Percentiles rank a stretch among this genome's conserved stretches.
phyloP scores from a whole-genome alignment of 441 rosid species.

The Populus hybrid region DNA sequence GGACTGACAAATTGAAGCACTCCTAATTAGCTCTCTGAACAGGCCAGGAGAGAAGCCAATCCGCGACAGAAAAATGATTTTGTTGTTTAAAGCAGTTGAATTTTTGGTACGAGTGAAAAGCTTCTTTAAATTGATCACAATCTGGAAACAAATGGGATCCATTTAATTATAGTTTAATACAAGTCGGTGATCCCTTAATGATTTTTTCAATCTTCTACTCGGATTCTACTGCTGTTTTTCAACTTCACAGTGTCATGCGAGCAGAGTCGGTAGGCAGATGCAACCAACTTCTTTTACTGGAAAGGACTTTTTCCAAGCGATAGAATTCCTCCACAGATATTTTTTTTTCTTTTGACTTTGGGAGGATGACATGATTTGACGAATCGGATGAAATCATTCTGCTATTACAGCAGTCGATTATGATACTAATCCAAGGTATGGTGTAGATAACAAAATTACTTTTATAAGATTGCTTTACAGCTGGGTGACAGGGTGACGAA shows the following conservation, averaged over 20 bases:
- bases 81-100: not conserved
- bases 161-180: too few relatives aligned
- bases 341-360: not conserved
- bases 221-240: not conserved
- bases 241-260: not conserved
- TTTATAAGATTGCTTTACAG: not conserved
- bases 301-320: too few relatives aligned
- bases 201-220: not conserved
- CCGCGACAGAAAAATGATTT: not conserved
- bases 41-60: not conserved
- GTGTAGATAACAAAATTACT: not conserved
- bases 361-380: not conserved
- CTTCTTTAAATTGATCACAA: not conserved
- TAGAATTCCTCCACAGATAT: not conserved
- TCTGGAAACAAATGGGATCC: not conserved
- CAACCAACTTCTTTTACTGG: not conserved
- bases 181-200: not conserved
- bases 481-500: too few relatives aligned
- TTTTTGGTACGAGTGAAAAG: not conserved
- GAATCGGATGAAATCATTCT: not conserved
- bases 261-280: conserved; percentile 8
- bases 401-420: not conserved
- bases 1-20: not conserved
- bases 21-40: not conserved
- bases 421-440: not conserved